A percentile compares a stretch with the other conserved stretches of the same genome.
Conservation (phyloP, 2,329 filamentous ascomycete species). For the Penicillium sumatraense region DNA sequence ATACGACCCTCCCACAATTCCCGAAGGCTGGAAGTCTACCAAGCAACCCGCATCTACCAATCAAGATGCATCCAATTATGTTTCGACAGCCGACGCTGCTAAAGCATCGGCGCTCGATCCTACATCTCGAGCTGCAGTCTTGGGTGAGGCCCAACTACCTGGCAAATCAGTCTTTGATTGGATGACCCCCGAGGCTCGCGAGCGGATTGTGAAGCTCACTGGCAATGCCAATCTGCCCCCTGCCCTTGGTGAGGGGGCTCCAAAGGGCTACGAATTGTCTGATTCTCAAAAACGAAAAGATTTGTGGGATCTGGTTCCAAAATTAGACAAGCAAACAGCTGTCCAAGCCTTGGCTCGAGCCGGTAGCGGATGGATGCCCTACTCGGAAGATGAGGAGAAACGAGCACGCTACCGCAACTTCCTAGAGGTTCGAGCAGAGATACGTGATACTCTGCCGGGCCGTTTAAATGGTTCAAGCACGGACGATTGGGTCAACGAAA, state of each 20-base stretch:
- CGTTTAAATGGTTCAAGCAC: constrained; percentile 56
- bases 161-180: constrained; percentile 97
- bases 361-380: constrained; percentile 74
- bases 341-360: constrained; percentile 70
- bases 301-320: constrained; percentile 64
- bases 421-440: constrained; percentile 75
- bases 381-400: constrained; percentile 80
- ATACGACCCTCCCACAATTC: constrained; percentile 50
- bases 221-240: constrained; percentile 78
- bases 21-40: constrained; percentile 69
- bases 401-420: constrained; percentile 79
- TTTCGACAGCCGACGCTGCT: constrained; percentile 76
- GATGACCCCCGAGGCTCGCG: constrained; percentile 75
- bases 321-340: constrained; percentile 69
- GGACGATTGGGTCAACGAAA: constrained; percentile 79
- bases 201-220: constrained; percentile 74
- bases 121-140: constrained; percentile 73
- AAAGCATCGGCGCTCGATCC: constrained; percentile 77
- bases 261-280: constrained; percentile 65
- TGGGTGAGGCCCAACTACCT: constrained; percentile 80
- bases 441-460: constrained; percentile 62
- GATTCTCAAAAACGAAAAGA: constrained; percentile 66
- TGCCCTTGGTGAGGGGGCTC: constrained; percentile 73
- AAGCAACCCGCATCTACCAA: constrained; percentile 52
- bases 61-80: constrained; percentile 50